Conservation (phyloP, 768 basidiomycete genomes). For the Infundibulicybe gibba region DNA sequence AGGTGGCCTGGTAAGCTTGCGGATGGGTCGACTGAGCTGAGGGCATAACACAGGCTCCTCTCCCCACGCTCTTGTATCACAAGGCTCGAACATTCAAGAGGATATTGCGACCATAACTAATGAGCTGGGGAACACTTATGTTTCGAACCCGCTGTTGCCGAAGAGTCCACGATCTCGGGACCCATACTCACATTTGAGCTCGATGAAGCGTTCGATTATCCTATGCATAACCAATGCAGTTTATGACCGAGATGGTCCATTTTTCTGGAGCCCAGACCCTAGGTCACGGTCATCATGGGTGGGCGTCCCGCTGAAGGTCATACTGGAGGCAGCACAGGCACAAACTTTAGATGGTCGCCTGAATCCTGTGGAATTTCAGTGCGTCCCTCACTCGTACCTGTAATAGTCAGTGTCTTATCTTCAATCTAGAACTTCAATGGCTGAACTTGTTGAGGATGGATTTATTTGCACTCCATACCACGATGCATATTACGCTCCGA, state of each 20-base stretch:
- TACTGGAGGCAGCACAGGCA: conserved; percentile 4
- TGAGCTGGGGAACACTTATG: not conserved
- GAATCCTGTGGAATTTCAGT: conserved; percentile 7
- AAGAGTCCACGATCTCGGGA: conserved; percentile 6
- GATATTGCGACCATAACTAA: not conserved
- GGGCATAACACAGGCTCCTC: no score
- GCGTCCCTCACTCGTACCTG: not conserved
- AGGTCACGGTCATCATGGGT: conserved; percentile 3
- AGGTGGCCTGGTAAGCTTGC: no score
- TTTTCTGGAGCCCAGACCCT: conserved; percentile 1
- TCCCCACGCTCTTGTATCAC: no score
- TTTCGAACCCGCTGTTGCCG: not conserved
- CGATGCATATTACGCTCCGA: conserved; percentile 15
- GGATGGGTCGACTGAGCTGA: no score
- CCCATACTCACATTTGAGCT: conserved; percentile 15
- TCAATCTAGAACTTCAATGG: conserved; percentile 13
- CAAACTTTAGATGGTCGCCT: not conserved
- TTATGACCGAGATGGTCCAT: not conserved
- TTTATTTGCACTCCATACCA: conserved; percentile 22
- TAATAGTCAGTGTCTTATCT: not conserved
- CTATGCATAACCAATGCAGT: conserved; percentile 8
- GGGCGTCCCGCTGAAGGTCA: conserved; percentile 10
- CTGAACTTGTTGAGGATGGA: conserved; percentile 15
- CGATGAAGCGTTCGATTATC: conserved; percentile 17
- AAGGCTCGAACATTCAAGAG: no score